phyloP scores from a whole-genome alignment of 352 stramenopile species.

The Blastocystis sp. region DNA sequence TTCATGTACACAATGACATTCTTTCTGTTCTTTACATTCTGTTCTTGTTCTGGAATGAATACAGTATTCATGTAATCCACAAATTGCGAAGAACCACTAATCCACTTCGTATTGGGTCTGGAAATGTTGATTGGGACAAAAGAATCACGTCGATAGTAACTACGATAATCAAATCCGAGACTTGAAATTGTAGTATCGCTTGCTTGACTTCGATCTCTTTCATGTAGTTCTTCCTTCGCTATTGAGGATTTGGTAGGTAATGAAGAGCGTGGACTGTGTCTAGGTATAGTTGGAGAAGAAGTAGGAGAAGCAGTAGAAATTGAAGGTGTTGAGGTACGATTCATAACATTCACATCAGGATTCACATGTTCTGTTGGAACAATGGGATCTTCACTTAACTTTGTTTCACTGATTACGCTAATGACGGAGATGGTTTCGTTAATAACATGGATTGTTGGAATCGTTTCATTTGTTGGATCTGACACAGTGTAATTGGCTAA shows the following conservation, averaged over 20 bases:
- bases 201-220: not conserved
- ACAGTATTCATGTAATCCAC: constrained; percentile 16
- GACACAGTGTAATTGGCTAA: no score
- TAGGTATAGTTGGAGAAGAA: not conserved
- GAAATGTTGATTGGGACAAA: not conserved
- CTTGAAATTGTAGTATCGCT: not conserved
- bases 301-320: not conserved
- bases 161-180: not conserved
- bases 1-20: constrained; percentile 36
- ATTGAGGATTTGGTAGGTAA: not conserved
- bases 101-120: not conserved
- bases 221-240: not conserved
- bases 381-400: no score
- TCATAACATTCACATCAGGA: not conserved
- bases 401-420: no score
- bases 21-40: not conserved
- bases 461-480: no score
- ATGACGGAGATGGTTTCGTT: no score
- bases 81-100: not conserved
- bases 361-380: not conserved
- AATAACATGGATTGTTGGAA: no score
- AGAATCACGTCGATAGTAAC: not conserved
- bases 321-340: not conserved
- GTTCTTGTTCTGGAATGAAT: not conserved
- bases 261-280: not conserved